These are phyloP conservation scores for Magnolia sinica DNA, from an alignment of 164 flowering plant species.

Conservation along the genomic window DNA sequence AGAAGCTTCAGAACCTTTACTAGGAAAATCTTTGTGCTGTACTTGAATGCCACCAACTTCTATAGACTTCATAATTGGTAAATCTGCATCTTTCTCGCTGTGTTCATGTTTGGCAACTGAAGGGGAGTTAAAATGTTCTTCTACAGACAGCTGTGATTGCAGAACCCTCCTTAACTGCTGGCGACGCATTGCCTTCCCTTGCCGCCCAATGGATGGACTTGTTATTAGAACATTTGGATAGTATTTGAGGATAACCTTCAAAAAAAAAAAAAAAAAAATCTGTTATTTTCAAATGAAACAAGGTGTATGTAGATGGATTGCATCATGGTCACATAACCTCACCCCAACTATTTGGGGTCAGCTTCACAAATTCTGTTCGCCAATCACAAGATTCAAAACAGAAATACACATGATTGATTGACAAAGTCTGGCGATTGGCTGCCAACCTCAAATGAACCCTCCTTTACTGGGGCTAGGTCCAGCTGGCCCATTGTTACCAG, in stretches of 20 bases:
- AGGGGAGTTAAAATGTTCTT: slow-evolving; percentile 12
- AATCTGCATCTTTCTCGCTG: slow-evolving; percentile 9
- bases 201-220: slow-evolving; percentile 78
- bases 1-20: slow-evolving; percentile 9
- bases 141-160: slow-evolving; percentile 20
- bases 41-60: slow-evolving; percentile 4
- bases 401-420: neutral
- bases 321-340: neutral
- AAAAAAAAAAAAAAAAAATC: neutral
- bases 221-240: slow-evolving; percentile 46
- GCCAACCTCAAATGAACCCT: neutral
- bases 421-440: neutral
- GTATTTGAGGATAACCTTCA: slow-evolving; percentile 52
- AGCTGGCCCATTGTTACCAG: neutral
- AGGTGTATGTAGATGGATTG: neutral
- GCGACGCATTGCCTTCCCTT: slow-evolving; percentile 88
- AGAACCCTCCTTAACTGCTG: slow-evolving; percentile 47
- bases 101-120: slow-evolving; percentile 1
- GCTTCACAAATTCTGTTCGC: neutral
- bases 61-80: slow-evolving; percentile 5
- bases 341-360: neutral
- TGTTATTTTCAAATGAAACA: slow-evolving; percentile 3
- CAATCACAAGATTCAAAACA: neutral
- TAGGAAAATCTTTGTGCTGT: neutral
- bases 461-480: neutral